Percentiles rank a stretch among this genome's conserved stretches.
phyloP scores from a whole-genome alignment of 208 protist species.

The Balamuthia mandrillaris region DNA sequence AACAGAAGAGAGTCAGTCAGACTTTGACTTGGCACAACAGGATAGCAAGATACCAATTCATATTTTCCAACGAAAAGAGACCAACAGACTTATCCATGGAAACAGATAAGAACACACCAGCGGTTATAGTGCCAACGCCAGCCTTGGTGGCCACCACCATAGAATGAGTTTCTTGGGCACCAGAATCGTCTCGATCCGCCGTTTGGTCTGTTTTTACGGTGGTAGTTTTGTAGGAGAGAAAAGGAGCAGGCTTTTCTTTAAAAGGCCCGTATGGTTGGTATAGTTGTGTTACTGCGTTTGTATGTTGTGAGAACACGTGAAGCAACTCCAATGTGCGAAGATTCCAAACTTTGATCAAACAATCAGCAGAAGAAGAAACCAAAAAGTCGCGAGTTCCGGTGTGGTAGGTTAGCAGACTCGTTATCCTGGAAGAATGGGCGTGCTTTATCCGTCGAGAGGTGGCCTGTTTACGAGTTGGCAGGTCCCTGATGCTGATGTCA shows the following conservation, averaged over 20 bases:
- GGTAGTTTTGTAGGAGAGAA: too few relatives aligned
- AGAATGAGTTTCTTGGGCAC: too few relatives aligned
- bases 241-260: background rate
- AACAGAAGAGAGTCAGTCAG: background rate
- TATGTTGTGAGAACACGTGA: background rate
- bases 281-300: background rate
- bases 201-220: too few relatives aligned
- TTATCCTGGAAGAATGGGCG: background rate
- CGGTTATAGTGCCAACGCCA: background rate
- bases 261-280: background rate
- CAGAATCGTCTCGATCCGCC: too few relatives aligned
- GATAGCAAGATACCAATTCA: slow-evolving; percentile 27
- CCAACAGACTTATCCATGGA: slow-evolving; percentile 2
- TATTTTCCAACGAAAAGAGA: slow-evolving; percentile 6
- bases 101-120: slow-evolving; percentile 10
- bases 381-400: background rate
- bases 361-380: background rate
- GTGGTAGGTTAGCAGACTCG: background rate
- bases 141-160: too few relatives aligned
- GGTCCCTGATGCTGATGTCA: background rate
- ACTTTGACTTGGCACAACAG: too few relatives aligned
- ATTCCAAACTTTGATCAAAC: slow-evolving; percentile 29
- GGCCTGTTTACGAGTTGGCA: background rate
- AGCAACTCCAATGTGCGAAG: background rate
- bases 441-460: background rate